Percentiles rank a stretch among this genome's conserved stretches.
phyloP scores from a whole-genome alignment of 805 yeast species.

The Pichia manshurica region DNA sequence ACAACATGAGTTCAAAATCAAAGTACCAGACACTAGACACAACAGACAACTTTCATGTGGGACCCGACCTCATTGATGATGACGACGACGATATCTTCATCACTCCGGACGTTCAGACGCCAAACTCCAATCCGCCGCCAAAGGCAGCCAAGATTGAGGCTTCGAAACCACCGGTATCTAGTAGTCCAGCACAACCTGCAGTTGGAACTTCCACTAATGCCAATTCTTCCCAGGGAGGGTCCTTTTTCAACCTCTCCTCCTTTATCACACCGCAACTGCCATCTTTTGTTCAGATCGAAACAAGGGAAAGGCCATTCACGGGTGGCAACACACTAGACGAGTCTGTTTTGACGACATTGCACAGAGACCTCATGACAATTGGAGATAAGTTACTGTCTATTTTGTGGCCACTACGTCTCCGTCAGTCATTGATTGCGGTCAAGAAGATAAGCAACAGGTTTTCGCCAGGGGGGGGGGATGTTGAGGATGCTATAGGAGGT shows the following conservation, averaged over 20 bases:
- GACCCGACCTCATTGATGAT: constrained; percentile 1
- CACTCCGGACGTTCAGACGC: constrained; percentile 28
- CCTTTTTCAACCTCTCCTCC: constrained; percentile 27
- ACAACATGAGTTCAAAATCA: constrained; percentile 2
- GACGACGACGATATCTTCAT: constrained; percentile 32
- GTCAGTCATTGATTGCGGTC: constrained; percentile 27
- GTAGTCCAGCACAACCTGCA: constrained; percentile 2
- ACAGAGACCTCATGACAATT: constrained; percentile 30
- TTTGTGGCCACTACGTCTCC: constrained; percentile 33
- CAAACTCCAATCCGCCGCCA: constrained; percentile 3
- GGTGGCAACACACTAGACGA: constrained; percentile 59
- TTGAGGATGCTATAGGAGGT: constrained; percentile 22
- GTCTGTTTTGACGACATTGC: constrained; percentile 44
- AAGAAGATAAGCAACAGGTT: constrained; percentile 24
- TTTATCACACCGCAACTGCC: constrained; percentile 31
- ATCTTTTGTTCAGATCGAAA: constrained; percentile 23
- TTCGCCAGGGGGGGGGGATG: constrained; percentile 14
- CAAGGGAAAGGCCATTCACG: constrained; percentile 44
- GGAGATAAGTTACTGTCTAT: constrained; percentile 32
- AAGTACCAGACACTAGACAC: constrained; percentile 8
- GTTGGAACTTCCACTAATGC: constrained; percentile 8
- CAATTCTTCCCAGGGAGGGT: constrained; percentile 2
- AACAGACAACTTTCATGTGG: constrained; percentile 9
- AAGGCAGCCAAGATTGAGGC: constrained; percentile 4
- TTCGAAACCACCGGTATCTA: neutral